Conservation (phyloP, 2,329 filamentous ascomycete species). For the Colletotrichum sp. region DNA sequence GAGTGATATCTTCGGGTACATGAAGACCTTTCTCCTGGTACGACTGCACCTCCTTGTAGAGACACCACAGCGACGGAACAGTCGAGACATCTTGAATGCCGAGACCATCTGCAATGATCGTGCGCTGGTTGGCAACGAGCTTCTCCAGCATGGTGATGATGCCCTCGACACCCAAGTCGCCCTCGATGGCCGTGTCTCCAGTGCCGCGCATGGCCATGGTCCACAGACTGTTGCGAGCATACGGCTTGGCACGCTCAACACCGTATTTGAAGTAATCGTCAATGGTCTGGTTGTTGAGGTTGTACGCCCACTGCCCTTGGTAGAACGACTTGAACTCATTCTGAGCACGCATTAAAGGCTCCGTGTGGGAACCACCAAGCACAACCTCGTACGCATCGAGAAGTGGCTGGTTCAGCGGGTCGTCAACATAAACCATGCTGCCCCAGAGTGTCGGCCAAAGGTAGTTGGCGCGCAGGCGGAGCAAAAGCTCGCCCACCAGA, state of each 20-base stretch:
- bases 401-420: constrained; percentile 68
- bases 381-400: constrained; percentile 78
- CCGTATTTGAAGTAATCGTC: constrained; percentile 72
- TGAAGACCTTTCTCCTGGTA: constrained; percentile 68
- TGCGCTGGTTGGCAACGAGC: constrained; percentile 63
- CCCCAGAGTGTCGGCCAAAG: constrained; percentile 77
- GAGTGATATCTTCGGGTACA: constrained; percentile 67
- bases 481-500: constrained; percentile 72
- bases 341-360: constrained; percentile 69
- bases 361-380: constrained; percentile 74
- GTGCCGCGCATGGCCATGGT: constrained; percentile 75
- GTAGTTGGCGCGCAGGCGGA: constrained; percentile 74
- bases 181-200: constrained; percentile 65
- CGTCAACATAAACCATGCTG: constrained; percentile 74
- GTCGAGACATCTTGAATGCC: constrained; percentile 49
- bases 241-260: constrained; percentile 66
- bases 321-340: constrained; percentile 60
- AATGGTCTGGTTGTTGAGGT: constrained; percentile 71
- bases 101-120: constrained; percentile 61
- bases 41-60: constrained; percentile 76
- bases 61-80: constrained; percentile 72
- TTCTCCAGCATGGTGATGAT: constrained; percentile 64
- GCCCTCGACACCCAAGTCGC: constrained; percentile 54
- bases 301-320: constrained; percentile 71
- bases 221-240: constrained; percentile 67